phyloP scores from a whole-genome alignment of 2,329 filamentous ascomycete species.

The Cladosporium sp. region DNA sequence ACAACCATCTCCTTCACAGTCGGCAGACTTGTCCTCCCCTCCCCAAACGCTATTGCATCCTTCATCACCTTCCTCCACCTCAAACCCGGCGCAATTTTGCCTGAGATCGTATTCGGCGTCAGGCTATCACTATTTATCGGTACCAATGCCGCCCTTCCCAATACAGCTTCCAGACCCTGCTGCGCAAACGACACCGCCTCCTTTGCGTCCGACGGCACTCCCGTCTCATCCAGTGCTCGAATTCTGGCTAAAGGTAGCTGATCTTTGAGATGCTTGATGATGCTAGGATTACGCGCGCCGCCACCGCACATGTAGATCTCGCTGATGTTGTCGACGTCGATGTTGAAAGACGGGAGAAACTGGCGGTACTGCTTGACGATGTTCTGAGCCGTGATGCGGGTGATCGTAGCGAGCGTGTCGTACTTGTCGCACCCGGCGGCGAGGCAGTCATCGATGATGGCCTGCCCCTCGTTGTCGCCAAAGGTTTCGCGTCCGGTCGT shows the following conservation, averaged over 20 bases:
- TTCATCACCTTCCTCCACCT: slow-evolving; percentile 10
- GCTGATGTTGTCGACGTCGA: slow-evolving; percentile 17
- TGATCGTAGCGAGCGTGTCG: slow-evolving; percentile 25
- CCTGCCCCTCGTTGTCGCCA: slow-evolving; percentile 19
- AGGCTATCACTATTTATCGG: slow-evolving; percentile 12
- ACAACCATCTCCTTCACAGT: slow-evolving; percentile 9
- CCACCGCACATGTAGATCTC: slow-evolving; percentile 28
- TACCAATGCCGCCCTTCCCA: slow-evolving; percentile 25
- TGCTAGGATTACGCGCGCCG: slow-evolving; percentile 27
- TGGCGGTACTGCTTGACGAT: slow-evolving; percentile 22
- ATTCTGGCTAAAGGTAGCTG: slow-evolving; percentile 4
- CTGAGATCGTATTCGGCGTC: slow-evolving; percentile 12
- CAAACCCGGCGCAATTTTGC: slow-evolving; percentile 10
- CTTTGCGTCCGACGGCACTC: slow-evolving; percentile 31
- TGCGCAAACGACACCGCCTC: slow-evolving; percentile 33
- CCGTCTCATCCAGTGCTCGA: slow-evolving; percentile 28
- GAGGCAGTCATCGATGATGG: slow-evolving; percentile 17
- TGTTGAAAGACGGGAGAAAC: slow-evolving; percentile 14
- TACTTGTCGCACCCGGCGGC: slow-evolving; percentile 15
- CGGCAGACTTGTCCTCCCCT: slow-evolving; percentile 5
- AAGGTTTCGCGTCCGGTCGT: slow-evolving; percentile 24
- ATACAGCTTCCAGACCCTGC: slow-evolving; percentile 33
- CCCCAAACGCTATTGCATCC: slow-evolving; percentile 7
- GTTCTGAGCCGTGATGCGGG: slow-evolving; percentile 23
- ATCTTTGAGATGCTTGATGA: slow-evolving; percentile 17